Conservation (phyloP, 345 rosid species). For the Clausena lansium region DNA sequence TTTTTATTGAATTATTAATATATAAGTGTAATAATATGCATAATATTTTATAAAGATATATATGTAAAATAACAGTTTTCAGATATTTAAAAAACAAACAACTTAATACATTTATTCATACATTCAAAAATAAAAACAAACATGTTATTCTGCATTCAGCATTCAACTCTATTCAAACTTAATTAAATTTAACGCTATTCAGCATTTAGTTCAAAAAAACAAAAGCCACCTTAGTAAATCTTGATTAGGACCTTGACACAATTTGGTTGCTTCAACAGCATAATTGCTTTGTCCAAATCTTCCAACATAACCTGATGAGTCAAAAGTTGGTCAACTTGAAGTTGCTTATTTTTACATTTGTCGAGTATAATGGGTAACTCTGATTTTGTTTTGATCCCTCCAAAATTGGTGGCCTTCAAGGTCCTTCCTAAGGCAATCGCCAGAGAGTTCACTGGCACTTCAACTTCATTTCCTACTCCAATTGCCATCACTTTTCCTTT, state of each 20-base stretch:
- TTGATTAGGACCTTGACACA: constrained; percentile 43
- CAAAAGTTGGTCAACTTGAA: constrained; percentile 50
- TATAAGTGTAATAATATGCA: too few species aligned
- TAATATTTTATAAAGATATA: too few species aligned
- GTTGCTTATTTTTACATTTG: constrained; percentile 46
- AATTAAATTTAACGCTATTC: too few species aligned
- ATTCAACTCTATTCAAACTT: too few species aligned
- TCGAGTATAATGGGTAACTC: constrained; percentile 43
- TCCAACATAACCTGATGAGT: constrained; percentile 47
- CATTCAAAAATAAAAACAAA: too few species aligned
- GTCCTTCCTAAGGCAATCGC: constrained; percentile 57
- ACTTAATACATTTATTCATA: too few species aligned
- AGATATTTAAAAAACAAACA: too few species aligned
- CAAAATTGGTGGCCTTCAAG: constrained; percentile 49
- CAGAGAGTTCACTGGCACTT: constrained; percentile 29
- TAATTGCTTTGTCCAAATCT: constrained; percentile 43
- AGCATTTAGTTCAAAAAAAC: too few species aligned
- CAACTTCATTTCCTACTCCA: constrained; percentile 39
- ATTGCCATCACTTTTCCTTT: constrained; percentile 42
- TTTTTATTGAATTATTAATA: too few species aligned
- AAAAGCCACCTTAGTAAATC: too few species aligned
- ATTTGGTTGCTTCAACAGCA: constrained; percentile 29
- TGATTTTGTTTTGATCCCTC: constrained; percentile 57
- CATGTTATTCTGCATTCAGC: too few species aligned
- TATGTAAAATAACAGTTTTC: too few species aligned